A percentile compares a stretch with the other conserved stretches of the same genome.
These are phyloP conservation scores for Sequoia sempervirens DNA, from an alignment of 75 land plant species.

Conservation along the genomic window DNA sequence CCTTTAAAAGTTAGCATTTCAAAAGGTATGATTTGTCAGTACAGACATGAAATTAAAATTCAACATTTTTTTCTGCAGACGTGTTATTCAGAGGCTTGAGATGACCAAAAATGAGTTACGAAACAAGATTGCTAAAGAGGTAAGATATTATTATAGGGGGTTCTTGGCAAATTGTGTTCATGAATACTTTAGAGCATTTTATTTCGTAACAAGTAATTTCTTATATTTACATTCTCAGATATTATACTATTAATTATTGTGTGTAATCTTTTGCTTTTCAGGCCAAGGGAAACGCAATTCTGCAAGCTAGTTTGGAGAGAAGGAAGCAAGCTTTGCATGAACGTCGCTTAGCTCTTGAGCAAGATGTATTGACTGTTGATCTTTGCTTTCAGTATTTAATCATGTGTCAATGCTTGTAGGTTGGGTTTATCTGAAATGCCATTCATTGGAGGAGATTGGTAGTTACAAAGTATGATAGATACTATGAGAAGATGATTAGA, in stretches of 20 bases:
- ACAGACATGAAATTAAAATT: not conserved
- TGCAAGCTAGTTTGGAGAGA: conserved; percentile 98
- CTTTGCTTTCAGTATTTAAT: conserved; percentile 5
- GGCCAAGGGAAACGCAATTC: conserved; percentile 95
- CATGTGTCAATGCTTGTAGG: not conserved
- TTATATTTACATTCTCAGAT: not conserved
- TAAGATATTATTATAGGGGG: conserved; percentile 9
- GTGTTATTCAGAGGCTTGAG: conserved; percentile 96
- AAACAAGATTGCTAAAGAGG: conserved; percentile 96
- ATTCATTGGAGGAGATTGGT: not conserved
- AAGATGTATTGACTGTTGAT: conserved; percentile 63
- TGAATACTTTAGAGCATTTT: not conserved
- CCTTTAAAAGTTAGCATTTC: not conserved
- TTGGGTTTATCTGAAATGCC: not conserved
- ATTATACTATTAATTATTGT: conserved; percentile 4
- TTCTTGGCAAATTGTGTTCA: not conserved
- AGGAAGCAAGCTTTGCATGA: conserved; percentile 99
- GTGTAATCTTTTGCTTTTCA: conserved; percentile 14
- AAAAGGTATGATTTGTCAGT: not conserved
- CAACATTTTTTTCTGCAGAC: conserved; percentile 33
- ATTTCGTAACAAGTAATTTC: not conserved
- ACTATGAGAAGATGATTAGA: not conserved
- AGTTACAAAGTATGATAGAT: not conserved
- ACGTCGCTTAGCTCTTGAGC: conserved; percentile 95
- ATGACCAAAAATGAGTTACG: conserved; percentile 85